Percentiles rank a stretch among this genome's conserved stretches.
Conservation (phyloP, 768 basidiomycete genomes). For the Leccinum subgranulosum region DNA sequence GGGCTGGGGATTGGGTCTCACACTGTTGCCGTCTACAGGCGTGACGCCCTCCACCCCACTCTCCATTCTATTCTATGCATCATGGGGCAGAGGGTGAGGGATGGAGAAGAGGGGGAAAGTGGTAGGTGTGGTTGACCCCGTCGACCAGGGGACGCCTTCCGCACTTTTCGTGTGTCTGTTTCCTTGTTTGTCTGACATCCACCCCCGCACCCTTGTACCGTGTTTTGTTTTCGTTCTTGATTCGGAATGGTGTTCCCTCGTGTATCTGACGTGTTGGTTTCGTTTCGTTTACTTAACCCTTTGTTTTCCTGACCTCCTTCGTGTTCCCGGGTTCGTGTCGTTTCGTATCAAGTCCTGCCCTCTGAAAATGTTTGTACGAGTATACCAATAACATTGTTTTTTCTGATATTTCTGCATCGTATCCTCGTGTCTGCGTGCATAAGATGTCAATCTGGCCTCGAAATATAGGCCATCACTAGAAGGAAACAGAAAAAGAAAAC, state of each 20-base stretch:
- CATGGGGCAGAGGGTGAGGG: background rate
- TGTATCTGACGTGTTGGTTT: background rate
- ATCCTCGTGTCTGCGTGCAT: background rate
- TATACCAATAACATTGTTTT: background rate
- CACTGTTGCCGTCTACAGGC: background rate
- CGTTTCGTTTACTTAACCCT: background rate
- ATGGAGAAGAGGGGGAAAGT: background rate
- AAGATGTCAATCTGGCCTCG: background rate
- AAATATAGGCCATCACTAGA: too few species aligned
- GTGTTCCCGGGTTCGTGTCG: background rate
- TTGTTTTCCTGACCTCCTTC: background rate
- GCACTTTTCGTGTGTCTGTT: background rate
- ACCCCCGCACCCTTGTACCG: background rate
- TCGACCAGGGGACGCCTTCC: background rate
- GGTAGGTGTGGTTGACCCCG: background rate
- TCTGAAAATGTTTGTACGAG: background rate
- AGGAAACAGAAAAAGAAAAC: background rate
- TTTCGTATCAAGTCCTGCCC: background rate
- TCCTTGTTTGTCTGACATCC: background rate
- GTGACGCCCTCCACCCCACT: background rate
- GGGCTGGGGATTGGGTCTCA: background rate
- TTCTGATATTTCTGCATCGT: background rate
- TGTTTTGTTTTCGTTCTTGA: background rate
- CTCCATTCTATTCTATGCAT: background rate
- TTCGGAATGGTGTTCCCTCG: background rate